Conservation (phyloP, 2,329 filamentous ascomycete genomes). For the Leptodontidium sp. region DNA sequence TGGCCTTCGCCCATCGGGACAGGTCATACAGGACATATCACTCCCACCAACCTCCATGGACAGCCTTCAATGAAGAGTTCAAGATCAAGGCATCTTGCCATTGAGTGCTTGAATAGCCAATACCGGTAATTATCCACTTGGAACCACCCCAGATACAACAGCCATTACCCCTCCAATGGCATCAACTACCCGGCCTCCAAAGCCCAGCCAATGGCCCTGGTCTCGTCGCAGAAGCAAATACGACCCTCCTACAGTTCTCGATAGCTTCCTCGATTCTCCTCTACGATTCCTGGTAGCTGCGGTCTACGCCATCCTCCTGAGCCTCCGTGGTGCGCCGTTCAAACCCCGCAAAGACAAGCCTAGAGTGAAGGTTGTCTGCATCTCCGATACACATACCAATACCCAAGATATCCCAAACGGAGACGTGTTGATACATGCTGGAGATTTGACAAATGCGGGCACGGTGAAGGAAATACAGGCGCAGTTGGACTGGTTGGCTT, state of each 20-base stretch:
- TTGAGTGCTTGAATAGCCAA: conserved; percentile 3
- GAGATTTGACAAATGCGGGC: conserved; percentile 81
- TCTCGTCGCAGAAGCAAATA: conserved; percentile 41
- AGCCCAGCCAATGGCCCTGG: conserved; percentile 40
- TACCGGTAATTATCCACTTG: background rate
- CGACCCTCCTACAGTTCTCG: conserved; percentile 56
- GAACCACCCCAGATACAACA: background rate
- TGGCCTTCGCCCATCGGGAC: background rate
- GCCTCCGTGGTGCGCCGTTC: conserved; percentile 72
- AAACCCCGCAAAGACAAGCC: conserved; percentile 61
- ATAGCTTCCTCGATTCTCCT: conserved; percentile 73
- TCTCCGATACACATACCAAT: conserved; percentile 86
- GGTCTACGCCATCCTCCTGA: conserved; percentile 70
- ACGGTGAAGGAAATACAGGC: conserved; percentile 76
- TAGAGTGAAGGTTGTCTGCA: conserved; percentile 80
- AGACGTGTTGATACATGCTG: conserved; percentile 89
- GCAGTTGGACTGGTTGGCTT: conserved; percentile 84
- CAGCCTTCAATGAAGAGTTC: conserved; percentile 11
- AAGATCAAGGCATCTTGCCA: conserved; percentile 8
- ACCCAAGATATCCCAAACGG: conserved; percentile 73
- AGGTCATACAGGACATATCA: conserved; percentile 1
- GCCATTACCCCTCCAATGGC: background rate
- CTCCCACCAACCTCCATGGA: background rate
- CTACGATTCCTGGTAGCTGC: conserved; percentile 68
- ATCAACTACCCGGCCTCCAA: conserved; percentile 16